Base-by-base conservation (phyloP, 768 basidiomycete genomes). In the Ephemerocybe angulata region DNA sequence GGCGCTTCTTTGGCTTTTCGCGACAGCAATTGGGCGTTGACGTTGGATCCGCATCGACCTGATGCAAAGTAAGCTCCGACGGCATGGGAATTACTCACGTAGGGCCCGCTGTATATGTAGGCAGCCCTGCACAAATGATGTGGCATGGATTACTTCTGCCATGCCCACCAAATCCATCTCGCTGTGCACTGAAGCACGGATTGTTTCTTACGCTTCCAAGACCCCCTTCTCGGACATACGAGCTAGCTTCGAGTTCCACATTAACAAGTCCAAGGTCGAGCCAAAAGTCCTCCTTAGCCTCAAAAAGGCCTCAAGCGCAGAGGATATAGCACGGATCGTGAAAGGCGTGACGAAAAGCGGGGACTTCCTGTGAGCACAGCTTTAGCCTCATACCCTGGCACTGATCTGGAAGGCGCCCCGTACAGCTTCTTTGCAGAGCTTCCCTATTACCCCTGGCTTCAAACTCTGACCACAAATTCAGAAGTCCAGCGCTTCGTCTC, bases 301-400 rank as follows among this genome's bases (percentile, higher is more conserved):
- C 21, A 55, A 58, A 40, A 47, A 35, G 15, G 63, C 70, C 2
- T 64, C 59, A 10, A 72, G 62, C 30, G 73, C 69, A 58, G 67
- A 70, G 3, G 76, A 78, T 22, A 59, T 82, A 3, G 69, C 72
- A 46, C 42, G 63, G 1, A 56, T 64, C 29, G 62, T 82, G 12
- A 57, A 64, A 4, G 62, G 58, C 5, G 65, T 69, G 3, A 61
- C 67, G 0, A 67, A 67, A 7, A 67, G 64, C 13, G 69, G 67
- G 11, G 75, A 76, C 38, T 82, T 83, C 56, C 44, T 79, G 82
- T 81, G 56, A 47, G 79, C 68, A 25, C 17, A 3, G 31, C 3
- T n/a, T 22, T 4, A 22, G 28, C 37, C 21, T 35, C 17, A 27
- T 54, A 29, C 5, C 11, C 30, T n/a, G n/a, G 21, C 19, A 29